Conservation (phyloP, 148 eudicot genomes). For the Spergularia bocconei region DNA sequence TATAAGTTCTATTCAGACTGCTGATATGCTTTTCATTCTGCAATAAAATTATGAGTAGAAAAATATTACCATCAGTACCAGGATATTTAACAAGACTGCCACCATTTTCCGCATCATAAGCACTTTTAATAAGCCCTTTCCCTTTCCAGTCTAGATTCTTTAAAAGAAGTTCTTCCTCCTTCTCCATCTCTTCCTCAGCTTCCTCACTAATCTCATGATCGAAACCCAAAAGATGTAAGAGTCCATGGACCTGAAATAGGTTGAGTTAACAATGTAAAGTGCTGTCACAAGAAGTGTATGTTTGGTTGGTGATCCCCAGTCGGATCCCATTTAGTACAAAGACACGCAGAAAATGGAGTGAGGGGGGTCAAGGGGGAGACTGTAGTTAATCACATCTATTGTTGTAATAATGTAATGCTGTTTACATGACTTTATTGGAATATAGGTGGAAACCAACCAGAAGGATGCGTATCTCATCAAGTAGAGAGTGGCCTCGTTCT, state of each 20-base stretch:
- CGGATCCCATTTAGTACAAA: too few species aligned
- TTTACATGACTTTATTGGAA: not conserved
- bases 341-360: too few species aligned
- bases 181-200: constrained; percentile 91
- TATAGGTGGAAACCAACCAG: constrained; percentile 52
- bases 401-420: too few species aligned
- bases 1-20: constrained; percentile 6
- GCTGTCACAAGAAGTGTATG: not conserved
- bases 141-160: constrained; percentile 85
- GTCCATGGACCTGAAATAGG: constrained; percentile 72
- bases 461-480: constrained; percentile 91
- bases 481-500: constrained; percentile 84
- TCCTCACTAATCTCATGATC: constrained; percentile 94
- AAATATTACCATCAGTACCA: constrained; percentile 65
- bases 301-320: too few species aligned
- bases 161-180: constrained; percentile 65
- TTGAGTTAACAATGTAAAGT: not conserved
- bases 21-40: not conserved
- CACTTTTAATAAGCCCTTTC: constrained; percentile 83
- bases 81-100: constrained; percentile 40
- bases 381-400: too few species aligned
- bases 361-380: too few species aligned
- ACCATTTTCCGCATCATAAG: constrained; percentile 47
- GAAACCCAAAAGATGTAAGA: constrained; percentile 86
- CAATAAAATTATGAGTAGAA: constrained; percentile 7